A percentile compares a stretch with the other conserved stretches of the same genome.
Evolutionary conservation across 2,329 filamentous ascomycete genomes (phyloP).

Genomic region (Fusarium virguliforme): DNA sequence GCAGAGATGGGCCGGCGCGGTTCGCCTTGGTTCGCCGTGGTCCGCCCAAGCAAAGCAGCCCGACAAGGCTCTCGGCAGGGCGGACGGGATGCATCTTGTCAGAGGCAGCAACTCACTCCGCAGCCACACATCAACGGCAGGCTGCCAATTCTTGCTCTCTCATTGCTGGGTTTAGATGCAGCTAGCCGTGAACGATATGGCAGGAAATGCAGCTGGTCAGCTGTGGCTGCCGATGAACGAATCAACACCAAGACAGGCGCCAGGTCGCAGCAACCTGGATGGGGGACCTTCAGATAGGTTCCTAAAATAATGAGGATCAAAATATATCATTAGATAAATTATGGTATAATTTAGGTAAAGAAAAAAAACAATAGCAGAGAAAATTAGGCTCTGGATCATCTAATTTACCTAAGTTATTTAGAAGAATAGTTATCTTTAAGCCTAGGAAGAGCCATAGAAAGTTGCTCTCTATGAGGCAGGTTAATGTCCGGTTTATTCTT

Average conservation of each 20-base stretch:
- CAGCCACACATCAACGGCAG: constrained; percentile 8
- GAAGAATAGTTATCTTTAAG: too few species aligned
- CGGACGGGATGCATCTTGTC: constrained; percentile 6
- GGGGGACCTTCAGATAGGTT: too few species aligned
- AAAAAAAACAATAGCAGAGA: too few species aligned
- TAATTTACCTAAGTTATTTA: too few species aligned
- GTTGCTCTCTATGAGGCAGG: too few species aligned
- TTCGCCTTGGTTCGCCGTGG: neutral
- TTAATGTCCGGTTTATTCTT: too few species aligned
- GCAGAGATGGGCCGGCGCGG: neutral
- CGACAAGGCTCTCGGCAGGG: constrained; percentile 1
- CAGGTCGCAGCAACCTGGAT: neutral
- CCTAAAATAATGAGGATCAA: too few species aligned
- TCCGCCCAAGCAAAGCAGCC: neutral
- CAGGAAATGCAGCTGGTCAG: constrained; percentile 5
- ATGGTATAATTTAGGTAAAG: too few species aligned
- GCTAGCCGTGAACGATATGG: constrained; percentile 3
- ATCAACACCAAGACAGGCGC: neutral
- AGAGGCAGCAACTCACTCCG: neutral
- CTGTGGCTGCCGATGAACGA: constrained; percentile 3
- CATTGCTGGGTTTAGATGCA: constrained; percentile 1
- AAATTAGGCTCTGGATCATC: too few species aligned
- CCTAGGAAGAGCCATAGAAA: too few species aligned
- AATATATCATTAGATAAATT: too few species aligned
- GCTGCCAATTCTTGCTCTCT: constrained; percentile 5